These are phyloP conservation scores for Penicillium atrosanguineum DNA, from an alignment of 495 filamentous ascomycete species.

Conservation along the genomic window DNA sequence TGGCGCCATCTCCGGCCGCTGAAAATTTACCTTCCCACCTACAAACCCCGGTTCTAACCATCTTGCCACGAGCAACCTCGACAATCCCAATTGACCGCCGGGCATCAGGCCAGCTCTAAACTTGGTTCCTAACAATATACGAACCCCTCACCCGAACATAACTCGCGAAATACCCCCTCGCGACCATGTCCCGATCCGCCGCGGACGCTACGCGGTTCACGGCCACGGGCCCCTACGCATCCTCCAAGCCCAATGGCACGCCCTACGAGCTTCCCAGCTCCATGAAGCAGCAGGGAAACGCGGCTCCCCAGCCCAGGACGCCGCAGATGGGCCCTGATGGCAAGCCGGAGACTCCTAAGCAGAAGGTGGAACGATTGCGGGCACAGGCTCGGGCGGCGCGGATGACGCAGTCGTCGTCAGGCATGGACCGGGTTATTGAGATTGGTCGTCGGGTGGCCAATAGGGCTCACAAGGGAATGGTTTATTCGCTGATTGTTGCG, in stretches of 20 bases:
- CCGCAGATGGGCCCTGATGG: slow-evolving; percentile 30
- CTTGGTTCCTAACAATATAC: not conserved
- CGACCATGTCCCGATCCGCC: slow-evolving; percentile 75
- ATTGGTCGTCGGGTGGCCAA: slow-evolving; percentile 74
- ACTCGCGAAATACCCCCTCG: slow-evolving; percentile 1
- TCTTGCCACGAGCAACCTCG: slow-evolving; percentile 11
- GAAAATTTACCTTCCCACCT: slow-evolving; percentile 40
- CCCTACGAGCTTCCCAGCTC: slow-evolving; percentile 40
- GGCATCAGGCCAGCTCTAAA: not conserved
- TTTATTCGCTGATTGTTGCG: slow-evolving; percentile 70
- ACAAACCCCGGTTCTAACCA: slow-evolving; percentile 13
- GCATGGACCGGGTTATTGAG: slow-evolving; percentile 67
- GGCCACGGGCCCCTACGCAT: slow-evolving; percentile 82
- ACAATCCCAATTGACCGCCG: slow-evolving; percentile 5
- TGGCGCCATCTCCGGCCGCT: slow-evolving; percentile 27
- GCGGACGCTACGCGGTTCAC: slow-evolving; percentile 96
- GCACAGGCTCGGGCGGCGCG: slow-evolving; percentile 72
- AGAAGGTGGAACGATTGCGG: slow-evolving; percentile 85
- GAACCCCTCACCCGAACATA: not conserved
- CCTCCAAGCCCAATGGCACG: slow-evolving; percentile 55
- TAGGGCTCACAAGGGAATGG: slow-evolving; percentile 74
- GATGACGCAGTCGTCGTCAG: slow-evolving; percentile 57
- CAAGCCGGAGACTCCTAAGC: slow-evolving; percentile 71
- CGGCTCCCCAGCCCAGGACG: slow-evolving; percentile 19
- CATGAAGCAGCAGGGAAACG: slow-evolving; percentile 23